A percentile compares a stretch with the other conserved stretches of the same genome.
phyloP scores from a whole-genome alignment of 2,329 filamentous ascomycete genomes.

The Apiospora koreana region DNA sequence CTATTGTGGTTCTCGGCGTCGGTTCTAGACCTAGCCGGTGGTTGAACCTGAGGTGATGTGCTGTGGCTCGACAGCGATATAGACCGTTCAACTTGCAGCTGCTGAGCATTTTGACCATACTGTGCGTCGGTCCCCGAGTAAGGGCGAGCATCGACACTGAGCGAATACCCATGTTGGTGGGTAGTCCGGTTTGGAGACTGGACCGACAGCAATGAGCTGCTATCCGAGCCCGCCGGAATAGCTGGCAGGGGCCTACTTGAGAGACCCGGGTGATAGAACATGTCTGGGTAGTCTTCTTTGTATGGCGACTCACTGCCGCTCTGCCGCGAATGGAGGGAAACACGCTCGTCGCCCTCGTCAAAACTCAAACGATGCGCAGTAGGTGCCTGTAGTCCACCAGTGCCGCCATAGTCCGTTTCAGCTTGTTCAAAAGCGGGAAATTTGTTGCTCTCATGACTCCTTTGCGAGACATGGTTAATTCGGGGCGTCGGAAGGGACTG shows the following conservation, averaged over 20 bases:
- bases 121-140: conserved; percentile 53
- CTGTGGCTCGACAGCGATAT: conserved; percentile 83
- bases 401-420: conserved; percentile 83
- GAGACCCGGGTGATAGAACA: conserved; percentile 91
- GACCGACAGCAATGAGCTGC: conserved; percentile 51
- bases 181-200: conserved; percentile 47
- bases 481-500: conserved; percentile 52
- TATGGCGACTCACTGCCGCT: conserved; percentile 66
- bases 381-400: conserved; percentile 83
- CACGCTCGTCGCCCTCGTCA: conserved; percentile 85
- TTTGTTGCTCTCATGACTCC: conserved; percentile 42
- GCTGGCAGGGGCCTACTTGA: conserved; percentile 64
- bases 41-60: conserved; percentile 74
- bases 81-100: conserved; percentile 64
- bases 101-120: conserved; percentile 44
- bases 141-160: conserved; percentile 47
- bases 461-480: conserved; percentile 35
- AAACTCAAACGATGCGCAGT: conserved; percentile 77
- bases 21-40: conserved; percentile 90
- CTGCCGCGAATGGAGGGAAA: conserved; percentile 55
- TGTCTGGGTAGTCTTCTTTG: conserved; percentile 78
- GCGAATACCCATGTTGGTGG: conserved; percentile 51
- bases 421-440: conserved; percentile 57
- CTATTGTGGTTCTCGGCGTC: conserved; percentile 74
- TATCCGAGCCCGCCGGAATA: conserved; percentile 64